Percentiles rank a stretch among this genome's conserved stretches.
Conservation (phyloP, 2,329 filamentous ascomycete genomes). For the Diaporthe longicolla region DNA sequence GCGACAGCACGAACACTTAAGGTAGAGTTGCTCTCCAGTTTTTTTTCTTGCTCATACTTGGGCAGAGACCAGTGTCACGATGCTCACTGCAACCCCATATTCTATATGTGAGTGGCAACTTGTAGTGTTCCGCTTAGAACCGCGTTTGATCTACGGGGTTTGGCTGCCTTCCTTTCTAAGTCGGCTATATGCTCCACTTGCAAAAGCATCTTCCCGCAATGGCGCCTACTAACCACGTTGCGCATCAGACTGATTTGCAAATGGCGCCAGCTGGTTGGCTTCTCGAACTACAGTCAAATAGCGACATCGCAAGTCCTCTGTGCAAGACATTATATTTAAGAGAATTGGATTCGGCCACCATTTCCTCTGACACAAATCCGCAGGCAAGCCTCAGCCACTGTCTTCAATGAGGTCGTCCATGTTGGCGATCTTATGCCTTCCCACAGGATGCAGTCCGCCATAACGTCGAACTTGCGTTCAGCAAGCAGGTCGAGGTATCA, state of each 20-base stretch:
- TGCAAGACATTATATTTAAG: background rate
- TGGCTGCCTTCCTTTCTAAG: background rate
- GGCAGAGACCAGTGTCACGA: background rate
- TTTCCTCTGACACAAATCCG: background rate
- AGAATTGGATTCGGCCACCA: background rate
- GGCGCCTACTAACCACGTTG: background rate
- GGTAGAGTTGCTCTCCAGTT: too few relatives aligned
- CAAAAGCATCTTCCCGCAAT: background rate
- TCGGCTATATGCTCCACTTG: slow-evolving; percentile 39
- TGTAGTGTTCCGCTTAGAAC: too few relatives aligned
- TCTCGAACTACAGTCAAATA: background rate
- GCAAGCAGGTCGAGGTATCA: slow-evolving; percentile 7
- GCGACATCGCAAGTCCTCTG: background rate
- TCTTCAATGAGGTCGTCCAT: slow-evolving; percentile 19
- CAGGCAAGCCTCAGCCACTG: background rate
- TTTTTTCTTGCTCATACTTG: too few relatives aligned
- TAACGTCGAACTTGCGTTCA: slow-evolving; percentile 29
- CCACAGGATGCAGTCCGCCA: slow-evolving; percentile 36
- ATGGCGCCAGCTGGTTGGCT: background rate
- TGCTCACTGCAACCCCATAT: background rate
- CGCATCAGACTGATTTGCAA: slow-evolving; percentile 12
- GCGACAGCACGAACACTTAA: too few relatives aligned
- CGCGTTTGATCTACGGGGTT: background rate
- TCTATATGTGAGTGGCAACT: too few relatives aligned
- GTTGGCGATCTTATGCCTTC: slow-evolving; percentile 27